phyloP scores from a whole-genome alignment of 306 rosid species.

The Pyrus betulifolia region DNA sequence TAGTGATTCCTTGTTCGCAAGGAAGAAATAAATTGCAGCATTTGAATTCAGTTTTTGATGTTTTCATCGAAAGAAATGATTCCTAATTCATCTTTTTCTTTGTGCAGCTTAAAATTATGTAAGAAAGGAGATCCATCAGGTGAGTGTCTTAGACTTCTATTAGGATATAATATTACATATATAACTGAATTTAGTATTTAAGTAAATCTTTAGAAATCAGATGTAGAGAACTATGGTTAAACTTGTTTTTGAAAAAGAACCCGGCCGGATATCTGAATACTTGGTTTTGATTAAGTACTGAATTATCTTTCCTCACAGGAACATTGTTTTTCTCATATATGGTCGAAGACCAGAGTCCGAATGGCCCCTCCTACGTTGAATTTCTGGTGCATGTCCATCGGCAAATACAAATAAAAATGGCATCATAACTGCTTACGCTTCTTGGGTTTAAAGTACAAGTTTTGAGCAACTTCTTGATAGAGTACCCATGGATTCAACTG shows the following conservation, averaged over 20 bases:
- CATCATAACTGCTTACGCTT: conserved; percentile 29
- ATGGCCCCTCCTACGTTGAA: conserved; percentile 86
- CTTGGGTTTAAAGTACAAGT: not conserved
- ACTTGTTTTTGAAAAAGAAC: too few species aligned
- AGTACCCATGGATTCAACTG: not conserved
- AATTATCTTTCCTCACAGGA: conserved; percentile 40
- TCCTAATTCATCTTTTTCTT: conserved; percentile 1
- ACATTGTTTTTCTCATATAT: conserved; percentile 66
- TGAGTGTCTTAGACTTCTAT: too few species aligned
- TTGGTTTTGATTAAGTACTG: not conserved
- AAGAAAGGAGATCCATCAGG: conserved; percentile 97
- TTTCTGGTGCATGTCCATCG: conserved; percentile 88
- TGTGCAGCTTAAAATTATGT: conserved; percentile 76
- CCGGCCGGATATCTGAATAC: not conserved
- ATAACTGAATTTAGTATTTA: too few species aligned
- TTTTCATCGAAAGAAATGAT: not conserved
- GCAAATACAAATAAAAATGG: conserved; percentile 90
- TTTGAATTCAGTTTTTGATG: not conserved
- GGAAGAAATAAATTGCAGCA: not conserved
- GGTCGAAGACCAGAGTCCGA: conserved; percentile 81
- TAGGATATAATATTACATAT: too few species aligned
- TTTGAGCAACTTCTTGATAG: not conserved
- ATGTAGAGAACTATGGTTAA: too few species aligned
- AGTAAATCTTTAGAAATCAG: too few species aligned
- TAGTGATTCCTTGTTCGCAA: not conserved